Percentiles rank a stretch among this genome's conserved stretches.
Conservation (phyloP, 257 asterid genomes). For the Buddleja alternifolia region DNA sequence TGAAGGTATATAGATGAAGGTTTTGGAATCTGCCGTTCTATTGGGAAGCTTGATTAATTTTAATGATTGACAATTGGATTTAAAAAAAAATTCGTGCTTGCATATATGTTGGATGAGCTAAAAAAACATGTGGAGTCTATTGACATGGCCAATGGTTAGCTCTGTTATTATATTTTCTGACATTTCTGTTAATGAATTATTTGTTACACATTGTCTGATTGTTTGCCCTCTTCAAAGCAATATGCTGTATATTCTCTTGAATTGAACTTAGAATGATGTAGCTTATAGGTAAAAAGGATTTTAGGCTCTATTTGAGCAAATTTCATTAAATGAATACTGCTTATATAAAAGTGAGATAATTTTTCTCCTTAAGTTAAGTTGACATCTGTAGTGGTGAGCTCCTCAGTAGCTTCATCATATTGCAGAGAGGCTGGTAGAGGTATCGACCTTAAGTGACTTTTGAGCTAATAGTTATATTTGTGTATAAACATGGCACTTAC, state of each 20-base stretch:
- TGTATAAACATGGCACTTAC: too few relatives aligned
- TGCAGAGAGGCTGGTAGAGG: too few relatives aligned
- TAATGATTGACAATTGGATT: neutral
- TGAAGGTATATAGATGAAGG: slow-evolving; percentile 49
- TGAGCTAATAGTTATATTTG: too few relatives aligned
- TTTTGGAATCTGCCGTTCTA: neutral
- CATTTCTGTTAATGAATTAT: neutral
- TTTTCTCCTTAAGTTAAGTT: too few relatives aligned
- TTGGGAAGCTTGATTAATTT: neutral
- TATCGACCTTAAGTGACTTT: too few relatives aligned
- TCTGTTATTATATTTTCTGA: neutral
- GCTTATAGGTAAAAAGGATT: neutral
- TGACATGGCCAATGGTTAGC: slow-evolving; percentile 95
- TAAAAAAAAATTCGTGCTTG: slow-evolving; percentile 7
- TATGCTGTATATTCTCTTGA: too few relatives aligned
- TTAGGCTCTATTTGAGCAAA: neutral
- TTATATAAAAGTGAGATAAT: too few relatives aligned
- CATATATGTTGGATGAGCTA: slow-evolving; percentile 89
- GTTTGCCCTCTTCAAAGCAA: too few relatives aligned
- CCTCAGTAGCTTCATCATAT: too few relatives aligned
- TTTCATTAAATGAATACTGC: too few relatives aligned
- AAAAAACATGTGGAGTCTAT: slow-evolving; percentile 93
- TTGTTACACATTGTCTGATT: neutral
- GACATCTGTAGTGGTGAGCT: too few relatives aligned
- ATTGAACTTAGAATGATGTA: neutral